A percentile compares a stretch with the other conserved stretches of the same genome.
phyloP scores from a whole-genome alignment of 805 yeast species.

The Priceomyces medius region DNA sequence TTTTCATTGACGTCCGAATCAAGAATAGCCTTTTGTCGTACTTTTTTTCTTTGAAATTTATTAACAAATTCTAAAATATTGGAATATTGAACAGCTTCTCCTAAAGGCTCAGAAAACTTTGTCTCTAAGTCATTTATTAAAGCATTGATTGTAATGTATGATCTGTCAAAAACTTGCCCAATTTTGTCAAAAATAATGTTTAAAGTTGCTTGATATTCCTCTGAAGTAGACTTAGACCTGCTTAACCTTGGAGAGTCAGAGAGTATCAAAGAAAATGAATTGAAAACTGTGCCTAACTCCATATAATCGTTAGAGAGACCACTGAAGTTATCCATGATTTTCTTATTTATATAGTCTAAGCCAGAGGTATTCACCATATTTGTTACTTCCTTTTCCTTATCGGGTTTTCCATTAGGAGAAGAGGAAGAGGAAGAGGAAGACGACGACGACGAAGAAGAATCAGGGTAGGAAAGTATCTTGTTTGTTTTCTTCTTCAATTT shows the following conservation, averaged over 20 bases:
- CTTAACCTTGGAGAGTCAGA: conserved; percentile 27
- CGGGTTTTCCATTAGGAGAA: background rate
- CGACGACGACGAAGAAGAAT: background rate
- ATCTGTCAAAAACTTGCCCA: conserved; percentile 83
- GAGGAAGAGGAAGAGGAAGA: background rate
- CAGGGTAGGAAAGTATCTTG: conserved; percentile 7
- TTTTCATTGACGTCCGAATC: conserved; percentile 34
- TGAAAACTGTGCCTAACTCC: conserved; percentile 65
- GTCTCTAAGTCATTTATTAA: conserved; percentile 54
- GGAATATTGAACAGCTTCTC: conserved; percentile 68
- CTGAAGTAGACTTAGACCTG: conserved; percentile 17
- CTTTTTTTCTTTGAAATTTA: conserved; percentile 52
- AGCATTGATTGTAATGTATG: conserved; percentile 50
- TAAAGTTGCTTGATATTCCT: conserved; percentile 28
- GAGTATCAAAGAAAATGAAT: conserved; percentile 52
- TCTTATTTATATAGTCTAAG: conserved; percentile 57
- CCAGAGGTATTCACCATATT: conserved; percentile 34
- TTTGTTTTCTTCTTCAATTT: conserved; percentile 24
- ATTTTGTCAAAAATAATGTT: conserved; percentile 61
- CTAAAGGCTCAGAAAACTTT: conserved; percentile 65
- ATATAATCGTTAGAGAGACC: conserved; percentile 65
- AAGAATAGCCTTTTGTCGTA: conserved; percentile 30
- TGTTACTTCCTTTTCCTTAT: background rate
- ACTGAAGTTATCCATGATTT: conserved; percentile 52
- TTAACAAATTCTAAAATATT: conserved; percentile 56